phyloP scores from a whole-genome alignment of 2,329 filamentous ascomycete genomes.

The Didymella pinodella region DNA sequence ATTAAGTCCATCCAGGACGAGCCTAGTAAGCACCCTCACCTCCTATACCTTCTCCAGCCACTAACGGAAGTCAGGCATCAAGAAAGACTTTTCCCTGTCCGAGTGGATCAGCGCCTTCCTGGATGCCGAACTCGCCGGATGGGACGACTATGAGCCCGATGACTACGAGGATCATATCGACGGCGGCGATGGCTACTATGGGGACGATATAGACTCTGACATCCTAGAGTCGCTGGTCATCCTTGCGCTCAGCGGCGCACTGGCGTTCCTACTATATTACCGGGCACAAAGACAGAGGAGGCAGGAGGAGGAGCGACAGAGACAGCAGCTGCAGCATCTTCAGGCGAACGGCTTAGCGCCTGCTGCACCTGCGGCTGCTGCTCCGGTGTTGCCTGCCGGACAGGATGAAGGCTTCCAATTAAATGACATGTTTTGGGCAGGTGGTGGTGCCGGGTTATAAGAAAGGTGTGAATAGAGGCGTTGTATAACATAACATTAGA shows the following conservation, averaged over 20 bases:
- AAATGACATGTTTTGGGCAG: slow-evolving; percentile 17
- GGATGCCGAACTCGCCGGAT: slow-evolving; percentile 63
- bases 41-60: neutral
- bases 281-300: slow-evolving; percentile 67
- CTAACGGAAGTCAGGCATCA: slow-evolving; percentile 61
- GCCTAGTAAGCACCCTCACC: slow-evolving; percentile 67
- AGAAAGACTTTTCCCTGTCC: slow-evolving; percentile 76
- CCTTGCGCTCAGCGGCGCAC: slow-evolving; percentile 74
- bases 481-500: slow-evolving; percentile 14
- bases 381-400: neutral
- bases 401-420: slow-evolving; percentile 7
- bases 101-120: slow-evolving; percentile 92
- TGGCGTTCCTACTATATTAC: slow-evolving; percentile 84
- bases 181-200: slow-evolving; percentile 65
- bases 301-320: slow-evolving; percentile 53
- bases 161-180: slow-evolving; percentile 53
- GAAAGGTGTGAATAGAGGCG: too few relatives aligned
- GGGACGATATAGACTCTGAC: slow-evolving; percentile 73
- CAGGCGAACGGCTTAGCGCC: slow-evolving; percentile 2
- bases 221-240: slow-evolving; percentile 87
- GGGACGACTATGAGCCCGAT: slow-evolving; percentile 64
- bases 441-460: slow-evolving; percentile 16
- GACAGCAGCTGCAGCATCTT: slow-evolving; percentile 34
- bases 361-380: neutral
- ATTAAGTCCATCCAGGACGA: slow-evolving; percentile 94